Conservation (phyloP, 331 rosid species). For the Stylosanthes scabra region DNA sequence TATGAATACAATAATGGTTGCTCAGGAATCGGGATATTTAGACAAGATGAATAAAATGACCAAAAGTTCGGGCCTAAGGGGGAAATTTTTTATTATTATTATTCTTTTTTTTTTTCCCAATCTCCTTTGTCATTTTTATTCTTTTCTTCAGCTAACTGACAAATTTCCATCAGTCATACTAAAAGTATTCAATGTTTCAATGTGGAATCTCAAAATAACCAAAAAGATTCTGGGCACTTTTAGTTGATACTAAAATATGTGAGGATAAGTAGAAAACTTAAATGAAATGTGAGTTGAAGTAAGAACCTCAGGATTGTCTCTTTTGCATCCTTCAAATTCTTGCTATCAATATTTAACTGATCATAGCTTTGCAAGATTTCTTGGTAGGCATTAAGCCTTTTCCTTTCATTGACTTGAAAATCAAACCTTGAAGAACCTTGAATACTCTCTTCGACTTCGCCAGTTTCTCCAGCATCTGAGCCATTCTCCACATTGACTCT, state of each 20-base stretch:
- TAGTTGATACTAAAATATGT: background rate
- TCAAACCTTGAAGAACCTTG: constrained; percentile 44
- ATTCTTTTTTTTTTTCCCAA: background rate
- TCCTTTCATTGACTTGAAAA: constrained; percentile 44
- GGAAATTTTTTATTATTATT: background rate
- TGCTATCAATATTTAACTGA: constrained; percentile 44
- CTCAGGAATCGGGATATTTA: constrained; percentile 14
- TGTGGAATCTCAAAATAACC: background rate
- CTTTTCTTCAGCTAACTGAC: background rate
- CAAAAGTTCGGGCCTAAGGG: background rate
- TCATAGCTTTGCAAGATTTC: constrained; percentile 60
- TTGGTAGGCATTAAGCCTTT: constrained; percentile 36
- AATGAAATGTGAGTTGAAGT: constrained; percentile 24
- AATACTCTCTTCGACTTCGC: constrained; percentile 15
- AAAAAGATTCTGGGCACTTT: background rate
- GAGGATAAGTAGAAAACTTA: constrained; percentile 13
- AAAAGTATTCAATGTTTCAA: constrained; percentile 7
- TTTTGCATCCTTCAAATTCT: constrained; percentile 56
- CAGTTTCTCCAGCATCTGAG: constrained; percentile 24
- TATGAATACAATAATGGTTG: background rate
- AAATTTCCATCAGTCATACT: background rate
- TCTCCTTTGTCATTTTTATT: constrained; percentile 2
- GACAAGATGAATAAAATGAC: background rate
- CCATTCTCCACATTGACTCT: constrained; percentile 24
- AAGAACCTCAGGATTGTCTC: constrained; percentile 68